phyloP scores from a whole-genome alignment of 257 asterid genomes.

The Mentha longifolia region DNA sequence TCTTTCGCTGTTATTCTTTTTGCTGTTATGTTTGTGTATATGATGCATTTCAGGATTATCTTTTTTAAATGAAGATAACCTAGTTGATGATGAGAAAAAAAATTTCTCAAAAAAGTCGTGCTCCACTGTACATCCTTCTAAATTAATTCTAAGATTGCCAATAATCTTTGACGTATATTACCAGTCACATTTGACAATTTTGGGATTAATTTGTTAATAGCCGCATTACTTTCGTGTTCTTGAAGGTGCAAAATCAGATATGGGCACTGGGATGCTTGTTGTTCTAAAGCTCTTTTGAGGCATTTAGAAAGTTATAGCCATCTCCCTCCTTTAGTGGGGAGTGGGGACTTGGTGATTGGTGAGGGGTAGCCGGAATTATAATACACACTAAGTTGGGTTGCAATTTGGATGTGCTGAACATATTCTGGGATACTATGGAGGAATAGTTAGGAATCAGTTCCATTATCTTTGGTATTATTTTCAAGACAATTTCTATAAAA shows the following conservation, averaged over 20 bases:
- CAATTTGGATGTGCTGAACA: slow-evolving; percentile 20
- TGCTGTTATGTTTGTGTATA: no score
- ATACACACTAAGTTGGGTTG: slow-evolving; percentile 27
- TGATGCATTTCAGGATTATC: no score
- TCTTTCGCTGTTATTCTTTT: no score
- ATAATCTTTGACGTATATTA: slow-evolving; percentile 32
- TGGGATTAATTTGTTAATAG: slow-evolving; percentile 30
- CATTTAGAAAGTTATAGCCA: slow-evolving; percentile 34
- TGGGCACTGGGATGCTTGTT: slow-evolving; percentile 31
- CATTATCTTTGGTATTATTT: slow-evolving; percentile 16
- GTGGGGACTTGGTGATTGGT: no score
- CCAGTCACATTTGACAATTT: slow-evolving; percentile 23
- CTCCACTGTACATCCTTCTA: slow-evolving; percentile 36
- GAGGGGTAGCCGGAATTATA: slow-evolving; percentile 25
- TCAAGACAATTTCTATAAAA: slow-evolving; percentile 27
- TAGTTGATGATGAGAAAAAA: no score
- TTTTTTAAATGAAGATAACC: no score
- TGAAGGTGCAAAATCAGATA: slow-evolving; percentile 38
- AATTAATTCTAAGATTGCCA: slow-evolving; percentile 36
- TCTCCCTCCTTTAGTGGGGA: slow-evolving; percentile 34
- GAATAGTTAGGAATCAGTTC: slow-evolving; percentile 25
- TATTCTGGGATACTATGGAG: slow-evolving; percentile 20
- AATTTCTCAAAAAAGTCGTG: slow-evolving; percentile 37
- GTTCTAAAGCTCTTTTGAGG: slow-evolving; percentile 34
- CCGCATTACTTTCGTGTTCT: slow-evolving; percentile 23